phyloP scores from a whole-genome alignment of 371 early-diverging fungal genomes.

The Mortierella sp. region DNA sequence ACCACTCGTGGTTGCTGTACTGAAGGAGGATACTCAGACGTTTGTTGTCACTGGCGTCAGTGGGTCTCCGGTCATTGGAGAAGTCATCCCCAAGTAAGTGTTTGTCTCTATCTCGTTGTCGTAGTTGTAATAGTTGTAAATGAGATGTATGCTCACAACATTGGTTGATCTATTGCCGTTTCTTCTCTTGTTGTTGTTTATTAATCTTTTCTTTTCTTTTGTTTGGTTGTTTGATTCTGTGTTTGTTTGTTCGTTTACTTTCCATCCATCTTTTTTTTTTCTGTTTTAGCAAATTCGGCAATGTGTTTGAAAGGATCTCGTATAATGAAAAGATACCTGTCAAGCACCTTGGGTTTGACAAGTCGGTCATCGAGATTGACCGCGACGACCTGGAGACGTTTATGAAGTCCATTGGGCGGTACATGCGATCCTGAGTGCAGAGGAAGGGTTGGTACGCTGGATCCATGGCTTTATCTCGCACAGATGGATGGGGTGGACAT shows the following conservation, averaged over 20 bases:
- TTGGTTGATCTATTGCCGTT: background rate
- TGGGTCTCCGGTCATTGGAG: constrained; percentile 72
- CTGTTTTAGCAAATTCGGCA: constrained; percentile 46
- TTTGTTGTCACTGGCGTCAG: constrained; percentile 81
- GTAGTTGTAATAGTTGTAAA: background rate
- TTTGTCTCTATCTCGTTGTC: background rate
- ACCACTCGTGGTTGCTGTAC: constrained; percentile 77
- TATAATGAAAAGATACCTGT: constrained; percentile 51
- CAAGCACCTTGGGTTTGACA: constrained; percentile 41
- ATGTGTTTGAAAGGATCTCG: constrained; percentile 50
- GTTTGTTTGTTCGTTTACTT: constrained; percentile 33
- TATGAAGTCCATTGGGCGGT: constrained; percentile 48
- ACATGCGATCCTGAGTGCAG: constrained; percentile 26
- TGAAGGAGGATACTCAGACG: constrained; percentile 71
- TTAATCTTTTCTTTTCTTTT: background rate
- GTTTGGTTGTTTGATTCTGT: constrained; percentile 31
- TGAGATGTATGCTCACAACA: background rate
- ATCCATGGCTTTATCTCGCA: background rate
- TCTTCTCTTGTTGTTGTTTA: background rate
- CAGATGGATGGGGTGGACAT: background rate
- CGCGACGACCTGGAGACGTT: constrained; percentile 49
- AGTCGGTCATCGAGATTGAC: constrained; percentile 51
- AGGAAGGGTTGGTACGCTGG: background rate
- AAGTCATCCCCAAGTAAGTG: constrained; percentile 77
- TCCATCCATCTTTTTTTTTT: background rate